Evolutionary conservation across 768 basidiomycete species (phyloP), one percentile per base, ranked within the genome.

Genomic region (Pulveroboletus sp.): DNA sequence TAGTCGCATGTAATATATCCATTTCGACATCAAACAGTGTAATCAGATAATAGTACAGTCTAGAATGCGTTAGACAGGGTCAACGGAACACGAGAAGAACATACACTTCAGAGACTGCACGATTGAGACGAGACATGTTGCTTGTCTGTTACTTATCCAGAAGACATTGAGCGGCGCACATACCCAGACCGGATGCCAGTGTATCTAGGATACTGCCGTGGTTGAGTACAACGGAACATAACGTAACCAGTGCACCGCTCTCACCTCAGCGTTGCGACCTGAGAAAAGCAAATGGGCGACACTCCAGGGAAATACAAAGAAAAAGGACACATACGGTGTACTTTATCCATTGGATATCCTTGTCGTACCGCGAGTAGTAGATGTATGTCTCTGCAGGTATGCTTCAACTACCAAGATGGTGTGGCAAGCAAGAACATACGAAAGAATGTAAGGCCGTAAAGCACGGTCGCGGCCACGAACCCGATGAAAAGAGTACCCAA

Each of bases 381-480:
- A 68, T 49, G 53, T 69, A 68, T 1, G 51, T 48, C 46, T 68
- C 66, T 68, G 49, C 19, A 7, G 3, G 13, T 10, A 20, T 1
- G 14, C 12, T 16, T 38, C 14, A 43, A 16, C 9, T 11, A 10
- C 2, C 1, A 3, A 4, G 16, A 26, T 46, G 16, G 24, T 6
- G 12, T 24, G 22, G 8, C 4, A 3, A 16, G 12, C 16, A 4
- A 39, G n/a, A 19, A 58, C 65, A 7, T 43, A 63, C 66, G 68
- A 52, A 68, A 68, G 47, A 68, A 69, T 23, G 68, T 68, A 30
- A 68, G 54, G 27, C 67, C 68, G n/a, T 68, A 70, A 13, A 68
- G 49, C 1, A 64, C 49, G 2, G 57, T 61, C 6, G 67, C 48
- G 6, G 49, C 47, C 10, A 62, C 55, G 37, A 68, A 68, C 5